These are phyloP conservation scores for Asterella californica DNA, from an alignment of 225 moss, liverwort and hornwort genomes.

Conservation along the genomic window DNA sequence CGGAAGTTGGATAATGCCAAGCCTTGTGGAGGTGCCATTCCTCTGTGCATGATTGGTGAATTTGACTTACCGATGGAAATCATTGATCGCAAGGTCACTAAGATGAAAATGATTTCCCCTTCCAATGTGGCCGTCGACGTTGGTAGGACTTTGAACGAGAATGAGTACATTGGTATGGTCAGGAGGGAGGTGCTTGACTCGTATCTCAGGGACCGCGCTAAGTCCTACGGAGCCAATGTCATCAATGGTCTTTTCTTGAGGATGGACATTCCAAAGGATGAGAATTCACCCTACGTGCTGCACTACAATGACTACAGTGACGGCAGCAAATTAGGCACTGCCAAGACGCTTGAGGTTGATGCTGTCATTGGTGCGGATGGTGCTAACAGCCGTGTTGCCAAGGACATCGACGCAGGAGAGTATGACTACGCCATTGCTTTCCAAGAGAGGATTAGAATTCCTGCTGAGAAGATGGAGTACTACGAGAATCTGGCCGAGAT, in stretches of 20 bases:
- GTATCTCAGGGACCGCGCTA: conserved; percentile 76
- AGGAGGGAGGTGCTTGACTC: conserved; percentile 77
- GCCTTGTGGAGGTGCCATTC: conserved; percentile 68
- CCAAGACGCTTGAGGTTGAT: conserved; percentile 77
- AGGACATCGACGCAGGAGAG: conserved; percentile 90
- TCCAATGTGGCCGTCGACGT: conserved; percentile 92
- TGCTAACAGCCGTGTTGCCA: conserved; percentile 88
- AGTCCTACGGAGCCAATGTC: conserved; percentile 57
- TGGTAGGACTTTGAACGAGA: conserved; percentile 83
- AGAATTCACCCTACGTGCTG: conserved; percentile 64
- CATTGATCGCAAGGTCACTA: conserved; percentile 95
- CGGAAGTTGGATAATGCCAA: conserved; percentile 93
- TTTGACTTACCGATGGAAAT: conserved; percentile 72
- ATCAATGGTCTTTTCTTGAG: conserved; percentile 84
- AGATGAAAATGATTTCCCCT: conserved; percentile 99
- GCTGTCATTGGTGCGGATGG: conserved; percentile 94
- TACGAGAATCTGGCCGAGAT: conserved; percentile 98
- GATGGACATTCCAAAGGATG: conserved; percentile 87
- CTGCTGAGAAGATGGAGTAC: conserved; percentile 91
- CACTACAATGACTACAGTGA: conserved; percentile 75
- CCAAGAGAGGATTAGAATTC: conserved; percentile 87
- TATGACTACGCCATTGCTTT: conserved; percentile 98
- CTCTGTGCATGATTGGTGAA: conserved; percentile 88
- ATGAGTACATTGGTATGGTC: conserved; percentile 99
- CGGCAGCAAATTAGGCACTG: conserved; percentile 52